These are phyloP conservation scores for Oryza brachyantha DNA, from an alignment of 176 grass and related monocot species.

Conservation along the genomic window DNA sequence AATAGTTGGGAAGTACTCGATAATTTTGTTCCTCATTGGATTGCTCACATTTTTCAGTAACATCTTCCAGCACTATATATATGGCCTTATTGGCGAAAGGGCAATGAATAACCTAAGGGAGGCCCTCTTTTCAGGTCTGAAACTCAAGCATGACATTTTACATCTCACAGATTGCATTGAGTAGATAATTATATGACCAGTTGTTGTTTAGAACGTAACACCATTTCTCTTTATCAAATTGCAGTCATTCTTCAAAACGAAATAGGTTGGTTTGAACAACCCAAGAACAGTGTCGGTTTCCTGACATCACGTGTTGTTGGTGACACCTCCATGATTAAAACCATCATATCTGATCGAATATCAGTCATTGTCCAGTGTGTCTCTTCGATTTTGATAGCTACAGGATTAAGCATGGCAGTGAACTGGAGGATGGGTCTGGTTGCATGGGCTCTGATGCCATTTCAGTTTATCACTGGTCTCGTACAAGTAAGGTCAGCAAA, in stretches of 20 bases:
- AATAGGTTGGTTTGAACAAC: constrained; percentile 62
- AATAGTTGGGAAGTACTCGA: constrained; percentile 44
- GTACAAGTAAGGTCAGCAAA: constrained; percentile 68
- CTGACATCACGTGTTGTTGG: constrained; percentile 49
- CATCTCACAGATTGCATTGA: constrained; percentile 18
- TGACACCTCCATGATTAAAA: constrained; percentile 60
- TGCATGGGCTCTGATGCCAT: constrained; percentile 64
- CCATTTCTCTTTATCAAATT: constrained; percentile 10
- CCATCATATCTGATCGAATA: constrained; percentile 65
- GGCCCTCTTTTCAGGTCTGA: constrained; percentile 65
- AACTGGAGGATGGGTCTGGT: constrained; percentile 73
- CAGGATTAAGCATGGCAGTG: constrained; percentile 33
- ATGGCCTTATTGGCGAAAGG: constrained; percentile 55
- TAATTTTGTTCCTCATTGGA: constrained; percentile 45
- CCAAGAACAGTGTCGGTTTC: constrained; percentile 48
- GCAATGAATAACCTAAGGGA: constrained; percentile 60
- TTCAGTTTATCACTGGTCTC: constrained; percentile 58
- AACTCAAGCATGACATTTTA: background rate
- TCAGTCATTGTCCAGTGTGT: constrained; percentile 64
- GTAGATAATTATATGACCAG: background rate
- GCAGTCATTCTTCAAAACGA: constrained; percentile 59
- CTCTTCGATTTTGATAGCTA: constrained; percentile 71
- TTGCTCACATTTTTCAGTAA: constrained; percentile 48
- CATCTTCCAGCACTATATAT: constrained; percentile 61
- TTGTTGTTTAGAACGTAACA: constrained; percentile 25